Evolutionary conservation across 2,329 filamentous ascomycete species (phyloP).

Genomic region (Epicoccum sorghinum): DNA sequence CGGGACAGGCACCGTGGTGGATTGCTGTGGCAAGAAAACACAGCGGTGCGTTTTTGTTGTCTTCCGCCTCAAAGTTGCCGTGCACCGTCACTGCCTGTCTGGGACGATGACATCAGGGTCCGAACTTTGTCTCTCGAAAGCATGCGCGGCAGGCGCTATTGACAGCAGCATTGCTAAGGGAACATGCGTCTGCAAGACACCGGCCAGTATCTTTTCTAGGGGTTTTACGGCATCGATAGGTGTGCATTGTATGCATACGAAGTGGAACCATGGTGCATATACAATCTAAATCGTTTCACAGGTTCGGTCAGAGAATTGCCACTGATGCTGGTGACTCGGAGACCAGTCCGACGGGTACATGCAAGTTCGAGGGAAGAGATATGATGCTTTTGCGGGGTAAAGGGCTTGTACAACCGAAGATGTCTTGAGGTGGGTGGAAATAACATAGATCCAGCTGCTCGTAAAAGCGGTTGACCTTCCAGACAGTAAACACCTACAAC

Average conservation of each 20-base stretch:
- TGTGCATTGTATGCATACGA: too few relatives aligned
- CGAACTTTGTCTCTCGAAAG: slow-evolving; percentile 5
- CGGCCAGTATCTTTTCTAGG: not conserved
- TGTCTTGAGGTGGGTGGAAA: not conserved
- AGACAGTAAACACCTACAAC: not conserved
- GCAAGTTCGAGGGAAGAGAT: slow-evolving; percentile 12
- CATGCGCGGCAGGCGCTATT: not conserved
- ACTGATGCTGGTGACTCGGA: slow-evolving; percentile 7
- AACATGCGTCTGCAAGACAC: not conserved
- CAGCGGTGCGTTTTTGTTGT: not conserved
- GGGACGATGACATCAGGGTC: slow-evolving; percentile 13
- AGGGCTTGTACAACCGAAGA: not conserved
- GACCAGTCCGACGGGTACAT: slow-evolving; percentile 3
- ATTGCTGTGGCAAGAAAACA: not conserved
- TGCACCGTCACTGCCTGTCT: slow-evolving; percentile 3
- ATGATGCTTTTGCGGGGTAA: slow-evolving; percentile 13
- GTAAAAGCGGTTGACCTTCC: not conserved
- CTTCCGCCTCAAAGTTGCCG: not conserved
- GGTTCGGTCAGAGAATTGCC: not conserved
- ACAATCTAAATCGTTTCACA: not conserved
- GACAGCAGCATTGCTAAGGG: not conserved
- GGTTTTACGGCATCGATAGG: too few relatives aligned
- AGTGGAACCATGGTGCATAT: not conserved
- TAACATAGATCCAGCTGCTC: not conserved
- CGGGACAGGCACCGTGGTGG: slow-evolving; percentile 7